Evolutionary conservation across 2,329 filamentous ascomycete species (phyloP).

Genomic region (Cladophialophora psammophila): DNA sequence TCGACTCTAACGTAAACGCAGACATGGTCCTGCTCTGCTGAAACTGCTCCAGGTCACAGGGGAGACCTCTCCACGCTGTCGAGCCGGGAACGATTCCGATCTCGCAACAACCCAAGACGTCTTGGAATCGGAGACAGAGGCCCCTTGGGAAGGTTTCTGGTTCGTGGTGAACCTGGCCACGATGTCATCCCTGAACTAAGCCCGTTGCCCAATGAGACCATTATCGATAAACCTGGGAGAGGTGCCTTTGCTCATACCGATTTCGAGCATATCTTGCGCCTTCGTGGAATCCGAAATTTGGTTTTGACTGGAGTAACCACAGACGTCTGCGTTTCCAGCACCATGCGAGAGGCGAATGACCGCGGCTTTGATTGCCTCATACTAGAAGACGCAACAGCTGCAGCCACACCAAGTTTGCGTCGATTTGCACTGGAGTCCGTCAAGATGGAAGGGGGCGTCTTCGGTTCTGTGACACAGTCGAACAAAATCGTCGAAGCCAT

Average conservation of each 20-base stretch:
- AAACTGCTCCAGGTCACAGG: conserved; percentile 51
- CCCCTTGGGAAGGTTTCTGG: conserved; percentile 64
- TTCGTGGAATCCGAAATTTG: conserved; percentile 61
- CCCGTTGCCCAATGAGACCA: conserved; percentile 56
- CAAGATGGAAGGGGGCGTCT: conserved; percentile 57
- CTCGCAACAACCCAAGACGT: conserved; percentile 58
- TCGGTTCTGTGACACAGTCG: conserved; percentile 50
- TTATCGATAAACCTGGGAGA: conserved; percentile 64
- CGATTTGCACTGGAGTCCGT: conserved; percentile 52
- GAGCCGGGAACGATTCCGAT: conserved; percentile 61
- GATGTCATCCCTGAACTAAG: conserved; percentile 63
- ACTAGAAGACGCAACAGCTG: conserved; percentile 58
- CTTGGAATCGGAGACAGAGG: conserved; percentile 62
- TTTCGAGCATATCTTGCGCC: conserved; percentile 60
- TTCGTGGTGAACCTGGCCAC: conserved; percentile 66
- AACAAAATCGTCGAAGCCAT: conserved; percentile 48
- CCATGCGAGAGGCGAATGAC: conserved; percentile 64
- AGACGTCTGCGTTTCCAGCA: conserved; percentile 63
- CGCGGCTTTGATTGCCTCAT: conserved; percentile 62
- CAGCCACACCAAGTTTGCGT: conserved; percentile 52
- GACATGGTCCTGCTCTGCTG: not conserved
- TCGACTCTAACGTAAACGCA: conserved; percentile 15
- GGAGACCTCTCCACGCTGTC: conserved; percentile 64
- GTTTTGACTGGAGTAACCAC: conserved; percentile 63
- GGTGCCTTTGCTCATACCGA: conserved; percentile 63